phyloP scores from a whole-genome alignment of 2,329 filamentous ascomycete species.

The Westerdykella ornata region DNA sequence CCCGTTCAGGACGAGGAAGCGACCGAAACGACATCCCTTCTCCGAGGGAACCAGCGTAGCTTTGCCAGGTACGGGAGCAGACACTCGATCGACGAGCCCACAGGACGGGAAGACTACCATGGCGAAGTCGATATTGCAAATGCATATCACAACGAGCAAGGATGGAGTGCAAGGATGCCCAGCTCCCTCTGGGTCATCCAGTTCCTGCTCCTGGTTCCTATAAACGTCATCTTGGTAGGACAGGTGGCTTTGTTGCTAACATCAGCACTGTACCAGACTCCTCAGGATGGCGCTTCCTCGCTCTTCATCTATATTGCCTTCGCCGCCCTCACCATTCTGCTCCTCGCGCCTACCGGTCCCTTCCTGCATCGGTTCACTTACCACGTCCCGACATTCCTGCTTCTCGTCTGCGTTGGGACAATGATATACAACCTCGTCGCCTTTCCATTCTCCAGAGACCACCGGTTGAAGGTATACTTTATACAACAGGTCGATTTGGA shows the following conservation, averaged over 20 bases:
- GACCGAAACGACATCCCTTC: constrained; percentile 53
- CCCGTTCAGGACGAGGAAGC: constrained; percentile 36
- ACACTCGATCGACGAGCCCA: constrained; percentile 35
- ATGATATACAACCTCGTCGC: constrained; percentile 78
- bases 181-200: constrained; percentile 85
- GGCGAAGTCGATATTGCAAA: constrained; percentile 29
- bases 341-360: constrained; percentile 70
- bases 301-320: constrained; percentile 66
- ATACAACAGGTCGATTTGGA: constrained; percentile 72
- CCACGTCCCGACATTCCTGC: constrained; percentile 70
- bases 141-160: constrained; percentile 65
- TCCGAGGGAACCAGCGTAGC: constrained; percentile 48
- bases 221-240: constrained; percentile 68
- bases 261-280: constrained; percentile 69
- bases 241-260: constrained; percentile 70
- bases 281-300: constrained; percentile 70
- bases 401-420: constrained; percentile 66
- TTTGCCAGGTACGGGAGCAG: constrained; percentile 49
- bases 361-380: constrained; percentile 82
- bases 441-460: constrained; percentile 78
- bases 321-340: constrained; percentile 59
- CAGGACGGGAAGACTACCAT: constrained; percentile 30
- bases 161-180: constrained; percentile 74
- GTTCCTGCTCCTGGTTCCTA: constrained; percentile 70
- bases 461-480: constrained; percentile 82